These are phyloP conservation scores for Tinospora cordifolia DNA, from an alignment of 164 flowering plant genomes.

Conservation along the genomic window DNA sequence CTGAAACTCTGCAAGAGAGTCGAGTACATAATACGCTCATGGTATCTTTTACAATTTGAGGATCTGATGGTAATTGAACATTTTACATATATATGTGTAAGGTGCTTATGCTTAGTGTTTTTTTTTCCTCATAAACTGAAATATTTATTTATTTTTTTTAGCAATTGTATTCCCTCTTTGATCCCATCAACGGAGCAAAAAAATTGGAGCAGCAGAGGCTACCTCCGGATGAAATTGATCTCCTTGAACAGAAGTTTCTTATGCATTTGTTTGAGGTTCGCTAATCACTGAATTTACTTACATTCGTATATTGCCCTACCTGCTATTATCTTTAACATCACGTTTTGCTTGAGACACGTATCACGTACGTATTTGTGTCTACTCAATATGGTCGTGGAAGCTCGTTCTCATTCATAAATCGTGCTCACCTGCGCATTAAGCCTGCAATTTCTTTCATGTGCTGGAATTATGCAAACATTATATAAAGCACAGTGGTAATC, in stretches of 20 bases:
- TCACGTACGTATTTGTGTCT: neutral
- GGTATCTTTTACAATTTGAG: conserved; percentile 91
- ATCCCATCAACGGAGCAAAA: conserved; percentile 69
- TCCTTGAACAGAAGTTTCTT: conserved; percentile 84
- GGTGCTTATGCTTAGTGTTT: neutral
- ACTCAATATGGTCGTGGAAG: too few species aligned
- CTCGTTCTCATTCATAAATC: too few species aligned
- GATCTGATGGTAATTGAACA: conserved; percentile 71
- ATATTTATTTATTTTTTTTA: conserved; percentile 24
- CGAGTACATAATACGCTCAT: conserved; percentile 84
- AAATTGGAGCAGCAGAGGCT: conserved; percentile 77
- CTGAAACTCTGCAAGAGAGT: conserved; percentile 87
- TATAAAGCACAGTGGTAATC: too few species aligned
- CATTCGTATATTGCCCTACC: neutral
- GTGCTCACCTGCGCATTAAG: too few species aligned
- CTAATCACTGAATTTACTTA: neutral
- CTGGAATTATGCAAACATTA: too few species aligned
- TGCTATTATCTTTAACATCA: neutral
- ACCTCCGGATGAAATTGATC: conserved; percentile 54
- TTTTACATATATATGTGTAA: neutral
- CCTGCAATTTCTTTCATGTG: too few species aligned
- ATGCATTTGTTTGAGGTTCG: conserved; percentile 66
- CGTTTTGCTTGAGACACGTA: neutral
- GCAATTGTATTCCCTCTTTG: conserved; percentile 90
- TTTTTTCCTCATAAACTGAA: neutral